phyloP scores from a whole-genome alignment of 495 filamentous ascomycete species.

The Cetradonia linearis region DNA sequence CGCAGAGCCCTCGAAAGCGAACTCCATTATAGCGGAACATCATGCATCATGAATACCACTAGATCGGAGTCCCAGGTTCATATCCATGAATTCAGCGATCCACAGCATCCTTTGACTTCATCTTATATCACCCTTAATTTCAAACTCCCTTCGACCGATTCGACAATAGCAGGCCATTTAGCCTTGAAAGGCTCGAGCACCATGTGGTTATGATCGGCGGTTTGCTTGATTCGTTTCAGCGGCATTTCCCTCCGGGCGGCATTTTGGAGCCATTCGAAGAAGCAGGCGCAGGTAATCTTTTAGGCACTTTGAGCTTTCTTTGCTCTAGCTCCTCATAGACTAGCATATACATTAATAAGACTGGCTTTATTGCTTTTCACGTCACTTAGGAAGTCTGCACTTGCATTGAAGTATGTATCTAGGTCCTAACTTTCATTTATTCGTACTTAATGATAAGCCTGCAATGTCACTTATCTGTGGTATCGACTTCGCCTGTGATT shows the following conservation, averaged over 20 bases:
- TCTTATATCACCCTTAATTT: not conserved
- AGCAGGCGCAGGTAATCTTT: not conserved
- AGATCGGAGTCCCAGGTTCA: not conserved
- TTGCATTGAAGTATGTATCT: not conserved
- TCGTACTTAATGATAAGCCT: not conserved
- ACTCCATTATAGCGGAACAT: not conserved
- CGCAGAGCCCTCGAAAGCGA: not conserved
- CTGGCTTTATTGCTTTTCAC: constrained; percentile 11
- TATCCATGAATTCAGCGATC: not conserved
- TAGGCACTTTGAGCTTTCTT: not conserved
- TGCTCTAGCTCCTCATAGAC: not conserved
- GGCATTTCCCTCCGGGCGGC: constrained; percentile 14
- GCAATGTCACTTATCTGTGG: not conserved
- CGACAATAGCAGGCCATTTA: constrained; percentile 11
- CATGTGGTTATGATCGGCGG: constrained; percentile 13
- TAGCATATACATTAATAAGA: constrained; percentile 6
- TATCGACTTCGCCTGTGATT: not conserved
- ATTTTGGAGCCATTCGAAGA: constrained; percentile 15
- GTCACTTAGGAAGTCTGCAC: not conserved
- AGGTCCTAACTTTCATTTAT: not conserved
- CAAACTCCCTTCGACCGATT: constrained; percentile 2
- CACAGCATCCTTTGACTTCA: not conserved
- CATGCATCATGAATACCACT: constrained; percentile 1
- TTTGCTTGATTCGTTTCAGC: constrained; percentile 16
- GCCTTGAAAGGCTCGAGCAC: constrained; percentile 4